Base-by-base conservation (phyloP, 2,329 filamentous ascomycete species). In the Paraphaeosphaeria minitans region DNA sequence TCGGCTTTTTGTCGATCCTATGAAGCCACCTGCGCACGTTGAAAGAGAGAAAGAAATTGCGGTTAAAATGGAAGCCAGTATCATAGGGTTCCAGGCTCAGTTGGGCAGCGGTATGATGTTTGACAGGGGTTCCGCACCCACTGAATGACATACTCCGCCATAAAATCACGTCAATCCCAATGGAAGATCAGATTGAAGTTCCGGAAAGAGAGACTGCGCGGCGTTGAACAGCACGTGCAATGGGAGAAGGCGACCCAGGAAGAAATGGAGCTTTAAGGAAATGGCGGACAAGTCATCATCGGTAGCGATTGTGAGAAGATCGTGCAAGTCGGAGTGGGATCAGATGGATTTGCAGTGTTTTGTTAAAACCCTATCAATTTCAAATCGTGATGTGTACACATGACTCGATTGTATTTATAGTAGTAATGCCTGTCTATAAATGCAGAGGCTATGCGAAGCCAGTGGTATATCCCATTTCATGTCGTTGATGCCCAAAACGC, bases 241-340 rank as follows among this genome's bases (percentile, higher is more conserved):
- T 55, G 53, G 53, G 53, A 55, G 29, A 37, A 27, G 42, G 43
- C 53, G 37, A 55, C 53, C 22, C 42, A 48, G 21, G 33, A 48
- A 4, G 53, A 55, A 45, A 12, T 16, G 8, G 41, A 43, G n/a
- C 3, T 19, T 3, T 19, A 10, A 10, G 14, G 4, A 3, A 4
- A 9, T 43, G 6, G 6, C 41, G 12, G 21, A 29, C 27, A 29
- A 29, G 27, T 29, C 27, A n/a, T n/a, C n/a, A n/a, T n/a, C n/a
- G n/a, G n/a, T n/a, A 8, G 27, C 27, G 27, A 4, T 4, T 29
- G 4, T 4, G 27, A 8, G 27, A 29, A 29, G 27, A 29, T 29
- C 27, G 4, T 29, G 27, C 27, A 8, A 29, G 27, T 8, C 8
- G 8, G 27, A 29, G 27, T 29, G 27, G 27, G 27, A 8, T 29